Base-by-base conservation (phyloP, 2,329 filamentous ascomycete species). In the Curvularia hawaiiensis region DNA sequence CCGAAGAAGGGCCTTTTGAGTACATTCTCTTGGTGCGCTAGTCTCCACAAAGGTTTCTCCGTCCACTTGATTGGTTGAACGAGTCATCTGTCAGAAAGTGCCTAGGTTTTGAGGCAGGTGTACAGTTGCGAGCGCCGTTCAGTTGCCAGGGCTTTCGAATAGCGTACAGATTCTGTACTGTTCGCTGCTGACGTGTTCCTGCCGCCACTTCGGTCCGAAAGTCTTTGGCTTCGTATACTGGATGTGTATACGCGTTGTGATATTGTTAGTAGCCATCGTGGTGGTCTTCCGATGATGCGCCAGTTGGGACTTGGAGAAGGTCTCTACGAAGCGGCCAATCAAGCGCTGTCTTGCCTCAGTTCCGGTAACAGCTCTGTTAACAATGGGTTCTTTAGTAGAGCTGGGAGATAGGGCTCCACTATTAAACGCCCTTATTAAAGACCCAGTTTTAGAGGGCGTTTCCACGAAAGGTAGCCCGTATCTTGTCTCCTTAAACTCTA, bases 1-100 rank as follows among this genome's bases (percentile, higher is more conserved):
- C 53, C 53, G 53, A 46, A 51, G 41, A 56, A 45, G 53, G 53
- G 41, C 53, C 48, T 51, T 56, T 35, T 41, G 26, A n/a, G 14
- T 14, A 55, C 30, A 10, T 39, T 33, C 46, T 45, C n/a, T 50
- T 44, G 39, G 18, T 18, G 30, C 46, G 30, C 30, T 44, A 8
- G 46, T 39, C 39, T 50, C 22, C 40, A 45, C 52, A 24, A 12
- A 18, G 38, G 30, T 16, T 10, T n/a, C 5, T 10, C 20, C 22
- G 4, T 45, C n/a, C 14, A 22, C 39, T 12, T 44, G n/a, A 50
- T 55, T 38, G 18, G 20, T 24, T 22, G n/a, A 28, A 33, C 39
- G 18, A 24, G 11, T 18, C 24, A 40, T 20, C 14, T 10, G 24
- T 31, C 30, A 12, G 43, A 16, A 11, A 18, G 20, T 24, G 12